Evolutionary conservation across 805 yeast species (phyloP).

Genomic region (Phaffomyces antillensis): DNA sequence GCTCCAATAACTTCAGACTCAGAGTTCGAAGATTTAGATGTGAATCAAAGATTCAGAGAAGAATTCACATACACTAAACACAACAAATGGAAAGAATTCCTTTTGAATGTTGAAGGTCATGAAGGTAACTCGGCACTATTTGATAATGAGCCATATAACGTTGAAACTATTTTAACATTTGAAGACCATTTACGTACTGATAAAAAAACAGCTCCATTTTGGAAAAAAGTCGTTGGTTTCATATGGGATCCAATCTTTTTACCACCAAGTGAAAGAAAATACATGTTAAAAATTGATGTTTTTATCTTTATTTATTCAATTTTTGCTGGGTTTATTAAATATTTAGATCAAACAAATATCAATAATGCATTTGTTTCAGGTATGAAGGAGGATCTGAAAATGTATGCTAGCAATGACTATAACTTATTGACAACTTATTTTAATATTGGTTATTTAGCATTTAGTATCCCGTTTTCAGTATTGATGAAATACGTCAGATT

Average conservation of each 20-base stretch:
- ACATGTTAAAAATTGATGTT: slow-evolving; percentile 10
- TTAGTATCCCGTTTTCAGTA: slow-evolving; percentile 1
- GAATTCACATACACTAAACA: not conserved
- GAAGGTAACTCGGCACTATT: slow-evolving; percentile 4
- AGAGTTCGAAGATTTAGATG: not conserved
- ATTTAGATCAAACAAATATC: slow-evolving; percentile 48
- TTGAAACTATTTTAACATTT: slow-evolving; percentile 3
- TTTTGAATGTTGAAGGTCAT: not conserved
- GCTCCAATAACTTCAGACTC: too few relatives aligned
- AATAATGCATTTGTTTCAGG: slow-evolving; percentile 61
- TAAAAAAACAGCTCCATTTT: slow-evolving; percentile 3
- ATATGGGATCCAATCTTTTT: slow-evolving; percentile 8
- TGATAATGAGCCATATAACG: slow-evolving; percentile 7
- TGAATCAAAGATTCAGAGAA: not conserved
- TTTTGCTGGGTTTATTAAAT: slow-evolving; percentile 32
- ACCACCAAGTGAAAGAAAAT: slow-evolving; percentile 8
- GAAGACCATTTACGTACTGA: slow-evolving; percentile 2
- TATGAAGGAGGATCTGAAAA: slow-evolving; percentile 45
- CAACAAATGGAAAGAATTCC: not conserved
- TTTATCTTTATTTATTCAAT: slow-evolving; percentile 7
- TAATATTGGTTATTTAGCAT: slow-evolving; percentile 9
- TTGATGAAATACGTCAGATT: slow-evolving; percentile 4
- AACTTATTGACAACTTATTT: slow-evolving; percentile 16
- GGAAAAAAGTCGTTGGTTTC: slow-evolving; percentile 6
- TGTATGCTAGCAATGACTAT: slow-evolving; percentile 51